phyloP scores from a whole-genome alignment of 495 filamentous ascomycete genomes.

The Hypomontagnella monticulosa region DNA sequence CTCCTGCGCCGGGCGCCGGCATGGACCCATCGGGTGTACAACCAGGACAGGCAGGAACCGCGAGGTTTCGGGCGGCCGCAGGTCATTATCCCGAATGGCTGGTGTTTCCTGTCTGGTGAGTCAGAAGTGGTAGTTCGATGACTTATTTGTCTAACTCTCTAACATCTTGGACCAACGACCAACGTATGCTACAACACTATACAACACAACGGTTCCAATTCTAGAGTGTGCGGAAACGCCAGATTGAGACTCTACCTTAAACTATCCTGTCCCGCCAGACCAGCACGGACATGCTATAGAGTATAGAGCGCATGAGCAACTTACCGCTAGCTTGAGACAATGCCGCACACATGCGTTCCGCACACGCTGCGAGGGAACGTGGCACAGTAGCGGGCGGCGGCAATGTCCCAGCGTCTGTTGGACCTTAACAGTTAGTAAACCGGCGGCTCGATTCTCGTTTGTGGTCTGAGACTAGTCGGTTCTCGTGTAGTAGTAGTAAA shows the following conservation, averaged over 20 bases:
- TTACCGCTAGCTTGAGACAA: slow-evolving; percentile 38
- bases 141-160: slow-evolving; percentile 25
- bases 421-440: slow-evolving; percentile 8
- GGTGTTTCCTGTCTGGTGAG: slow-evolving; percentile 4
- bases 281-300: background rate
- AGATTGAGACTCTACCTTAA: background rate
- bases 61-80: slow-evolving; percentile 33
- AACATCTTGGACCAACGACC: slow-evolving; percentile 1
- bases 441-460: slow-evolving; percentile 30
- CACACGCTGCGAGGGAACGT: slow-evolving; percentile 33
- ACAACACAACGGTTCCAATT: background rate
- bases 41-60: slow-evolving; percentile 1
- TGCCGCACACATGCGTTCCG: slow-evolving; percentile 33
- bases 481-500: background rate
- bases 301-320: slow-evolving; percentile 17
- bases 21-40: slow-evolving; percentile 32
- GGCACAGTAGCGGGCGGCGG: slow-evolving; percentile 23
- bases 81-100: slow-evolving; percentile 29
- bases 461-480: slow-evolving; percentile 17
- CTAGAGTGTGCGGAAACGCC: too few relatives aligned
- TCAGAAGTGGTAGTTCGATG: background rate
- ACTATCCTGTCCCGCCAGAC: background rate
- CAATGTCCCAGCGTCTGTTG: slow-evolving; percentile 19
- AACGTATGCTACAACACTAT: background rate
- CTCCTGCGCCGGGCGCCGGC: slow-evolving; percentile 34